Percentiles rank a stretch among this genome's conserved stretches.
These are phyloP conservation scores for Coleophoma crateriformis DNA, from an alignment of 2,329 filamentous ascomycete species.

Conservation along the genomic window DNA sequence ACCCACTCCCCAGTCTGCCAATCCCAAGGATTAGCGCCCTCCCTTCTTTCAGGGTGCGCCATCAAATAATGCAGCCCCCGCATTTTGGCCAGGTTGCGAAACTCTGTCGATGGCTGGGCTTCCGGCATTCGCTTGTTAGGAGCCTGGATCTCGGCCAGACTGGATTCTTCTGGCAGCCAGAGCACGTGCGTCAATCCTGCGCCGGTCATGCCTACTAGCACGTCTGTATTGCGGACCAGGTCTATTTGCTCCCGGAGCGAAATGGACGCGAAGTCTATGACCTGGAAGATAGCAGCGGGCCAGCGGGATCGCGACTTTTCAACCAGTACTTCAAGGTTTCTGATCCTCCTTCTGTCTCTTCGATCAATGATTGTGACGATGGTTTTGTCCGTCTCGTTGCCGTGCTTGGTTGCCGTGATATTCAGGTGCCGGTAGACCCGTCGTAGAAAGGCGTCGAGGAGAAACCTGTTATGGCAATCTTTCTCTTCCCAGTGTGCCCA, in stretches of 20 bases:
- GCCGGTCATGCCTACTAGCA: constrained; percentile 19
- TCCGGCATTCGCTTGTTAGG: constrained; percentile 2
- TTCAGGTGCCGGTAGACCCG: constrained; percentile 6
- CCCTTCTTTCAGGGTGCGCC: constrained; percentile 2
- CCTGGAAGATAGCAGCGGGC: constrained; percentile 11
- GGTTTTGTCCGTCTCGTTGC: not conserved
- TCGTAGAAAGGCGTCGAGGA: constrained; percentile 11
- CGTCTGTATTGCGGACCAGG: constrained; percentile 13
- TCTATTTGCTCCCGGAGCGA: constrained; percentile 16
- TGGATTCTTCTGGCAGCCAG: constrained; percentile 17
- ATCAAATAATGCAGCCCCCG: constrained; percentile 9
- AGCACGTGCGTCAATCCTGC: constrained; percentile 20
- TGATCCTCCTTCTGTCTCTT: constrained; percentile 13
- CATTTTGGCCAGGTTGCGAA: constrained; percentile 7
- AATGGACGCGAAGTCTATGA: constrained; percentile 14
- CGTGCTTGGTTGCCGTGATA: constrained; percentile 1
- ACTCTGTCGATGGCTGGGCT: constrained; percentile 2
- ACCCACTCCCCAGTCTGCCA: constrained; percentile 16
- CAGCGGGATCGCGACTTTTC: constrained; percentile 7
- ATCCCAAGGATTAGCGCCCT: constrained; percentile 1
- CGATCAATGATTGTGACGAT: constrained; percentile 18
- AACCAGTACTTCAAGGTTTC: constrained; percentile 8
- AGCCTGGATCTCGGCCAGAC: constrained; percentile 10
- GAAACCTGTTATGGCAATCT: constrained; percentile 6
- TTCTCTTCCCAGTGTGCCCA: constrained; percentile 10